A percentile compares a stretch with the other conserved stretches of the same genome.
Evolutionary conservation across 176 grass and related monocot genomes (phyloP).

Genomic region (Chrysopogon serrulatus): DNA sequence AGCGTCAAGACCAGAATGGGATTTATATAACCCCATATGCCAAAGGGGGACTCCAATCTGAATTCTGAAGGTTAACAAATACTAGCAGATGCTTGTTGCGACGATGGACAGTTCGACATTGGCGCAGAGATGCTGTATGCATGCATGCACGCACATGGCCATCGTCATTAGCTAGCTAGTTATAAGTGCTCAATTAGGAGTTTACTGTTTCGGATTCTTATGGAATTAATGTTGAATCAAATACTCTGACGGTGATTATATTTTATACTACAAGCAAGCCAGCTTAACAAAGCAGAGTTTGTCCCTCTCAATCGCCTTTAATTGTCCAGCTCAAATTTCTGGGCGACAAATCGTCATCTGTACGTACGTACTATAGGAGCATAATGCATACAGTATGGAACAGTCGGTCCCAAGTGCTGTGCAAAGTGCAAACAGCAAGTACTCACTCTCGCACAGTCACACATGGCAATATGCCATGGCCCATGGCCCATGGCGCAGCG

Average conservation of each 20-base stretch:
- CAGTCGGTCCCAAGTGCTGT: too few relatives aligned
- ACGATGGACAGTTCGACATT: neutral
- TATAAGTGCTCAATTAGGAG: neutral
- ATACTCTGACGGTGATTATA: neutral
- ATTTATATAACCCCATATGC: neutral
- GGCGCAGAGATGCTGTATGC: neutral
- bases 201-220: neutral
- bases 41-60: neutral
- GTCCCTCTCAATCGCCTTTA: neutral
- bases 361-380: too few relatives aligned
- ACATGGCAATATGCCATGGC: too few relatives aligned
- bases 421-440: too few relatives aligned
- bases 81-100: neutral
- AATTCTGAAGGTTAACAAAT: neutral
- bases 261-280: neutral
- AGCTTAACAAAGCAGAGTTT: neutral
- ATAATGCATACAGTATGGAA: too few relatives aligned
- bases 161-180: neutral
- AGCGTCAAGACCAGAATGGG: neutral
- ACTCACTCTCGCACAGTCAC: too few relatives aligned
- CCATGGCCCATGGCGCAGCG: too few relatives aligned
- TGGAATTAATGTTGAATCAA: too few relatives aligned
- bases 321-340: neutral
- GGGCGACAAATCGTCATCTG: neutral
- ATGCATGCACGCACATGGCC: neutral